These are phyloP conservation scores for Venturia carpophila DNA, from an alignment of 2,329 filamentous ascomycete genomes.

Conservation along the genomic window DNA sequence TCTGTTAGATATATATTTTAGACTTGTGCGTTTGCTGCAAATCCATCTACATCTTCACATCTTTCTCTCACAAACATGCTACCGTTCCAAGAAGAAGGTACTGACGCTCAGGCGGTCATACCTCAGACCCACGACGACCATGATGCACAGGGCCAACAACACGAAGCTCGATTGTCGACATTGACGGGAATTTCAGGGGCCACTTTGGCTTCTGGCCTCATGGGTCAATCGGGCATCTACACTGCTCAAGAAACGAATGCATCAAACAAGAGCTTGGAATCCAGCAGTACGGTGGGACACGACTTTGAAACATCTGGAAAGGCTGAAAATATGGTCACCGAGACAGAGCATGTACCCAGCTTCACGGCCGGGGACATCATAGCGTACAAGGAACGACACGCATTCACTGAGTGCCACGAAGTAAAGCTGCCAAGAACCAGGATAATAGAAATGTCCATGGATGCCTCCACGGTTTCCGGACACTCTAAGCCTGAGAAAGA, in stretches of 20 bases:
- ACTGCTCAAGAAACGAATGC: background rate
- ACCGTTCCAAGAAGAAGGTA: background rate
- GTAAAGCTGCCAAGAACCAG: background rate
- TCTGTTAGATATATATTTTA: background rate
- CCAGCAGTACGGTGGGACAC: background rate
- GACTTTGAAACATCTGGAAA: background rate
- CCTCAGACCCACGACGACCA: background rate
- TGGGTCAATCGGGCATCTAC: background rate
- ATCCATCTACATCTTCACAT: background rate
- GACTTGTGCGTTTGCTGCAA: background rate
- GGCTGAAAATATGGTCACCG: background rate
- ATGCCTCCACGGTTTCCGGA: background rate
- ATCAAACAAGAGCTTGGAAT: background rate
- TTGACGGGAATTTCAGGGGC: background rate
- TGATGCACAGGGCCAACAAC: background rate
- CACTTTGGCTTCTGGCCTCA: background rate
- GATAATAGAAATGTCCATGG: background rate
- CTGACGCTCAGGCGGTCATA: background rate
- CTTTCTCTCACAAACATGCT: background rate
- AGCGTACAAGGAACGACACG: constrained; percentile 1
- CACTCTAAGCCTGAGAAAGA: background rate
- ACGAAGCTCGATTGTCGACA: background rate
- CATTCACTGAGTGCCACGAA: background rate
- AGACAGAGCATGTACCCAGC: constrained; percentile 1
- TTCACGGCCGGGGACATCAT: constrained; percentile 1